These are phyloP conservation scores for Hymenoscyphus albidus DNA, from an alignment of 2,329 filamentous ascomycete genomes.

Conservation along the genomic window DNA sequence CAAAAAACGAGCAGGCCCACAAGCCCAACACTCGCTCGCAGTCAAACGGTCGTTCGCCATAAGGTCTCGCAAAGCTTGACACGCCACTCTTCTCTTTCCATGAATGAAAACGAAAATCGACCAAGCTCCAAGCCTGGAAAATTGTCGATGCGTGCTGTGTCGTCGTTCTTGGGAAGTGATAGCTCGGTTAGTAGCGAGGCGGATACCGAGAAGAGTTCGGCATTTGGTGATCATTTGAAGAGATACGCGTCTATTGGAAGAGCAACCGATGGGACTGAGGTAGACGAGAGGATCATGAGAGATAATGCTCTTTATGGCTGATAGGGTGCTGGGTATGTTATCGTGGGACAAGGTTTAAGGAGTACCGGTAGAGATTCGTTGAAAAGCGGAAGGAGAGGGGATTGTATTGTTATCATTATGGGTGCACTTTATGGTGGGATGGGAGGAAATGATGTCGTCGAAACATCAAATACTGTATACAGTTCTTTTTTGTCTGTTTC, in stretches of 20 bases:
- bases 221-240: constrained; percentile 14
- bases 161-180: neutral
- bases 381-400: neutral
- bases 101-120: neutral
- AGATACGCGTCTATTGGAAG: neutral
- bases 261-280: neutral
- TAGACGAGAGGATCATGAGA: neutral
- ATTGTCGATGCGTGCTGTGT: neutral
- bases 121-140: neutral
- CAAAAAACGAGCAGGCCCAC: constrained; percentile 9
- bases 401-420: neutral
- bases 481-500: neutral
- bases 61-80: neutral
- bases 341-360: neutral
- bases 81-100: neutral
- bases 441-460: neutral
- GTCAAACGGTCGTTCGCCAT: neutral
- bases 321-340: neutral
- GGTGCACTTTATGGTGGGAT: neutral
- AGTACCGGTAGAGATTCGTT: neutral
- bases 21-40: neutral
- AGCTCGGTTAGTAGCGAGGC: constrained; percentile 10
- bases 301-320: neutral
- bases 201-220: constrained; percentile 14
- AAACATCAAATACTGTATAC: constrained; percentile 1